Base-by-base conservation (phyloP, 495 filamentous ascomycete species). In the Penicillium paradoxum region DNA sequence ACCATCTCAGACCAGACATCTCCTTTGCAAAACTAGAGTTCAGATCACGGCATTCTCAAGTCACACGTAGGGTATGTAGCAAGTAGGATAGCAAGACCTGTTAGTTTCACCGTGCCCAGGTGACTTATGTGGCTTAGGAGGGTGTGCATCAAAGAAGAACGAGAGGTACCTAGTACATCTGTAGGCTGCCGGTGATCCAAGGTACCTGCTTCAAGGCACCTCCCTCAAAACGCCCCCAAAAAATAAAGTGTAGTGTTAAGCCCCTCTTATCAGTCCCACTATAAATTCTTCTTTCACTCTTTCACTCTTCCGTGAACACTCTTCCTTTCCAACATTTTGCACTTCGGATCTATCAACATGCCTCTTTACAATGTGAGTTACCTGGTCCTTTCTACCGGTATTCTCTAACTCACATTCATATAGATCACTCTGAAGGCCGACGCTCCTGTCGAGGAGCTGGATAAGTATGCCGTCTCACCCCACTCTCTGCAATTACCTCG, bases 401-500 rank as follows among this genome's bases (percentile, higher is more conserved):
- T 34, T 34, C 22, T 41, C 22, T 27, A 11, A 47, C 65, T 64
- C 41, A 65, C 54, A 53, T 48, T 49, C 3, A 32, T 51, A 27
- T 56, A 96, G 91, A 81, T 96, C 51, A 91, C 90, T 55, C 74
- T 88, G 59, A 95, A 92, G 72, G 69, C 81, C 1, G 76, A 79
- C 45, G 79, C 83, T 46, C 75, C 77, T 46, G 53, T 69, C 8
- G 79, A 79, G 29, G 73, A 92, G 57, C 71, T 95, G 33, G 72
- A 83, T 19, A 82, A 80, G 83, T 90, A 64, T 54, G 76, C 47
- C 11, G 38, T 19, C 21, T 44, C 44, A 21, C 17, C 25, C 41
- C 27, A 21, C 29, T 49, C 29, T 6, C 19, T 36, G 24, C 15
- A 21, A n/a, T 15, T 2, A 34, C 24, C 30, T 22, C 19, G n/a